Base-by-base conservation (phyloP, 345 rosid genomes). In the Carallia brachiata region DNA sequence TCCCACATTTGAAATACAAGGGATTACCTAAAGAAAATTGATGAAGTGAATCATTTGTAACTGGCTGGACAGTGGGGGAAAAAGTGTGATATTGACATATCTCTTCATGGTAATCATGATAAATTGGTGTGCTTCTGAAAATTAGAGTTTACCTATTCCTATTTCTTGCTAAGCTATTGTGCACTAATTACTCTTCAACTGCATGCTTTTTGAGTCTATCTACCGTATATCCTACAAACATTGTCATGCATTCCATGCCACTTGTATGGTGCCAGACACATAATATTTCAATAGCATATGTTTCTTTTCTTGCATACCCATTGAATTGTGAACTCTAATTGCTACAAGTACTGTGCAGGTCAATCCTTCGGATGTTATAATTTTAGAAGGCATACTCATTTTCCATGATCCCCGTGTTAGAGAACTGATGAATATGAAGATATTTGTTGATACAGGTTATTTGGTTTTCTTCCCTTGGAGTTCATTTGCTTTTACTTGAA, bases 401-500 rank as follows among this genome's bases (percentile, higher is more conserved):
- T 90, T 93, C 80, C 98, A 93, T 69, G 98, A 93, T 82, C 84
- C 91, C 52, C 87, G 90, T 63, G 88, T 93, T 65, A 84, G 97
- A 65, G 92, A 80, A 58, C 62, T 93, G 88, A 93, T 91, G 98
- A 91, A 89, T 90, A 93, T 93, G 97, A 93, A 93, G 82, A 91
- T 93, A 81, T 91, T 93, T 84, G 98, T 93, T 63, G 96, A 92
- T 88, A 84, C 97, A 88, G 98, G 98, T 93, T 71, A 47, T 71
- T 73, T 65, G 60, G 60, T 68, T 75, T 34, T 27, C 18, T 73
- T 65, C 36, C 64, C 56, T n/a, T 61, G 23, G 39, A 32, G 30
- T 31, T 17, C 52, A 53, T 62, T 27, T 44, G 5, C 47, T 56
- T 52, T 62, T 57, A 39, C 27, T 40, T 23, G 52, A 7, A 58